phyloP scores from a whole-genome alignment of 495 filamentous ascomycete genomes.

The Penicillium malachiteum region DNA sequence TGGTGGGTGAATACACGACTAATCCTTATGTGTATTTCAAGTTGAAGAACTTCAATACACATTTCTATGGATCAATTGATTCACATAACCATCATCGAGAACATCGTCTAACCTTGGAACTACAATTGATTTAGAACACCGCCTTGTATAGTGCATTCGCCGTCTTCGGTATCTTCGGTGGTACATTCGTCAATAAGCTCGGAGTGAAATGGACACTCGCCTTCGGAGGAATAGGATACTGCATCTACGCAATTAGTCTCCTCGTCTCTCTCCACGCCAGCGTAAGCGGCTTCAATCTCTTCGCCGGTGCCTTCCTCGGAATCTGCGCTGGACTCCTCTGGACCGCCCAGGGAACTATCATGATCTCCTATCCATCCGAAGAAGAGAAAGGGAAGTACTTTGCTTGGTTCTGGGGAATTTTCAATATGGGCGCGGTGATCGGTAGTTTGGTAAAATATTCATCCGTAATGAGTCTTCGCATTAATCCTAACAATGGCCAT shows the following conservation, averaged over 20 bases:
- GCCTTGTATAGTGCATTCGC: conserved; percentile 60
- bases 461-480: neutral
- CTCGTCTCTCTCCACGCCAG: conserved; percentile 63
- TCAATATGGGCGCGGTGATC: conserved; percentile 47
- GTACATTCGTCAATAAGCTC: conserved; percentile 41
- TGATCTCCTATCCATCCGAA: conserved; percentile 49
- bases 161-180: conserved; percentile 49
- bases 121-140: conserved; percentile 28
- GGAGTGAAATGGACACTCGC: conserved; percentile 37
- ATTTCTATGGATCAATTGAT: neutral
- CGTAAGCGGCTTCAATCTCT: conserved; percentile 71
- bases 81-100: too few relatives aligned
- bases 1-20: conserved; percentile 21
- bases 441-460: conserved; percentile 34
- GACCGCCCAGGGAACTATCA: conserved; percentile 49
- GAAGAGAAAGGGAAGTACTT: conserved; percentile 43
- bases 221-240: conserved; percentile 44
- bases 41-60: too few relatives aligned
- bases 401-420: conserved; percentile 50
- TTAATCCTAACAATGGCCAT: neutral
- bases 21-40: too few relatives aligned
- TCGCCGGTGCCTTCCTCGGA: conserved; percentile 48
- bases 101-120: too few relatives aligned
- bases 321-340: conserved; percentile 46
- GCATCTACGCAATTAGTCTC: conserved; percentile 37